Evolutionary conservation across 208 protist species (phyloP), one percentile per base, ranked within the genome.

Genomic region (Jaenimonas drosophilae): DNA sequence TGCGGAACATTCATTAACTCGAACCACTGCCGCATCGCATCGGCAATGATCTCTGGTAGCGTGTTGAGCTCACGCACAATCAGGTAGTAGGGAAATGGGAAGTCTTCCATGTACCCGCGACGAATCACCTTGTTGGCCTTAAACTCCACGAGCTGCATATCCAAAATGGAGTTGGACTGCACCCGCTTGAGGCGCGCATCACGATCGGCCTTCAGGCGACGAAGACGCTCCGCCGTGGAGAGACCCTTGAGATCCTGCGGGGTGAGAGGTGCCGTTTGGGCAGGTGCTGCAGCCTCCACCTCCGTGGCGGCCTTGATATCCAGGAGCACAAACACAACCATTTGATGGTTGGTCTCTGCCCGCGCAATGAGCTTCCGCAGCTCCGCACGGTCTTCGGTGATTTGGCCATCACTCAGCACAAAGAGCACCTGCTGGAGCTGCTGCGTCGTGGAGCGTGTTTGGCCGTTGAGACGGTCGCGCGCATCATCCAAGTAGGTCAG

Each of bases 31-130:
- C 98, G 77, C 52, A 99, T 86, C 5, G 98, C 94, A 76, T 99
- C 98, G 11, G 93, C 84, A 11, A 99, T 83, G 28, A 98, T 82
- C 31, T 95, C 68, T 3, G 98, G 98, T 28, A 99, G 77, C 28
- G 72, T 75, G 24, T 92, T 64, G 26, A 99, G 76, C 32, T 99
- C 94, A 47, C 95, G 76, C 27, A 99, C 81, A 39, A 99, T 78
- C 11, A 99, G 70, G 64, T 99, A 99, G 72, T 98, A 99, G 14
- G 97, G 95, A 55, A 99, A 99, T 28, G 99, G 99, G 64, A 99
- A 99, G 34, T 90, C 82, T 46, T 99, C 96, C 76, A 99, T 95
- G 77, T 99, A 99, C 0, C 77, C 66, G 4, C 66, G 83, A 7
- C 88, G 76, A 40, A 91, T 68, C 6, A 98, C 73, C 36, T 88